Percentiles rank a stretch among this genome's conserved stretches.
These are phyloP conservation scores for Trypanosoma lewisi DNA, from an alignment of 208 protist species.

Conservation along the genomic window DNA sequence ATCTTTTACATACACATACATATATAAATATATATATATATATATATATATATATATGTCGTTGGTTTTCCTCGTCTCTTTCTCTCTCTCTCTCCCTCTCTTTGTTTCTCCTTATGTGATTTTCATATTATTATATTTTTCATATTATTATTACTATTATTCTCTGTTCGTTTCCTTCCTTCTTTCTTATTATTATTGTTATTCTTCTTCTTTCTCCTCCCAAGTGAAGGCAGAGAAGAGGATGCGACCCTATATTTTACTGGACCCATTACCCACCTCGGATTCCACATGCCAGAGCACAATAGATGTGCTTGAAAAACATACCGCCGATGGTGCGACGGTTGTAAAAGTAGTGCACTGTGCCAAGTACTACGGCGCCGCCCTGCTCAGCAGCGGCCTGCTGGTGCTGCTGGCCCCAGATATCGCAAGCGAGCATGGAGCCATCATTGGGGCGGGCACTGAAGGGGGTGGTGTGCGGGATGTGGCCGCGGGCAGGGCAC, in stretches of 20 bases:
- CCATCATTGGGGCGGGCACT: slow-evolving; percentile 29
- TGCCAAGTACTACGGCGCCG: slow-evolving; percentile 38
- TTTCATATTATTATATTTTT: not conserved
- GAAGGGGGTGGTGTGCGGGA: slow-evolving; percentile 60
- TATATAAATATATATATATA: too few species aligned
- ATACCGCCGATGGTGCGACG: slow-evolving; percentile 22
- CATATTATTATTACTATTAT: not conserved
- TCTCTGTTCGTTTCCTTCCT: slow-evolving; percentile 10
- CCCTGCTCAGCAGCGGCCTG: slow-evolving; percentile 36
- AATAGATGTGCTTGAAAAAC: slow-evolving; percentile 15
- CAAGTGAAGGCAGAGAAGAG: not conserved
- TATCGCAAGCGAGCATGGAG: slow-evolving; percentile 20
- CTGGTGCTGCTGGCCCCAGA: slow-evolving; percentile 44
- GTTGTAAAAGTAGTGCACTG: slow-evolving; percentile 49
- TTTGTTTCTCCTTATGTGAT: not conserved
- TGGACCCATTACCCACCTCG: slow-evolving; percentile 9
- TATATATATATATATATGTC: too few species aligned
- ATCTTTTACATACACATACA: too few species aligned
- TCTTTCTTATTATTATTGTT: not conserved
- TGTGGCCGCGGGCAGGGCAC: slow-evolving; percentile 65
- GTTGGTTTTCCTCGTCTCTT: too few species aligned
- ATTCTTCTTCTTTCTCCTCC: not conserved
- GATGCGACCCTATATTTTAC: slow-evolving; percentile 14
- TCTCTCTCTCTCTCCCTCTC: not conserved
- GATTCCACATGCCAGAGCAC: slow-evolving; percentile 14